Evolutionary conservation across 352 stramenopile genomes (phyloP), one percentile per base, ranked within the genome.

Genomic region (Phytophthora rubi): DNA sequence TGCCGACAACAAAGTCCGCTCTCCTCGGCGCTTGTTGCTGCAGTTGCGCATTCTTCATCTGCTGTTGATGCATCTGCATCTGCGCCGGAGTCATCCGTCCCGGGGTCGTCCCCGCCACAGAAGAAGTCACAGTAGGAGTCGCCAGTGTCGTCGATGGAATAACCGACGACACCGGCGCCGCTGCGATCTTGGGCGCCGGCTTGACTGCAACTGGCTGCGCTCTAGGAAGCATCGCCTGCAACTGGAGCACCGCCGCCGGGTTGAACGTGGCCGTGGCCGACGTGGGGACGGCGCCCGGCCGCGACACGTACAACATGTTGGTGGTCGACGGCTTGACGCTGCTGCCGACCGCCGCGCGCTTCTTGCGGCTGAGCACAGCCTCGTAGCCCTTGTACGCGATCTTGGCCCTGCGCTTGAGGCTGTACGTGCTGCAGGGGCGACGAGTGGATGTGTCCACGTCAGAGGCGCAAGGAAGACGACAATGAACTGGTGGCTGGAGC

Each of bases 331-430:
- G 52, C 21, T 82, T 84, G 10, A 75, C 42, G 32, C 49, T 72
- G 7, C 44, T 45, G 7, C 62, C 66, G 10, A 85, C 58, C 0
- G 65, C 53, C 8, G 68, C 62, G 28, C 88, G 86, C 64, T 95
- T 95, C 62, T 89, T 90, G 32, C 83, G 77, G 59, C 79, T 94
- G 26, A 95, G 61, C 18, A 95, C 88, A 7, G 81, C 77, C 66
- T 95, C 88, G 62, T 94, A 93, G 37, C 86, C 88, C 16, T 90
- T 71, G 56, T 82, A 81, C 7, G 78, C 75, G 2, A 92, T 73
- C 45, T 87, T 80, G 55, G 77, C 79, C 33, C 83, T 68, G 53
- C 88, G 83, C 73, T 92, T 93, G 35, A 93, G 72, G 58, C 88
- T 92, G 67, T 89, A 88, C 35, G 60, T 69, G 26, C 85, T 92